Evolutionary conservation across 2,329 filamentous ascomycete genomes (phyloP).

Genomic region (Colletotrichum melonis): DNA sequence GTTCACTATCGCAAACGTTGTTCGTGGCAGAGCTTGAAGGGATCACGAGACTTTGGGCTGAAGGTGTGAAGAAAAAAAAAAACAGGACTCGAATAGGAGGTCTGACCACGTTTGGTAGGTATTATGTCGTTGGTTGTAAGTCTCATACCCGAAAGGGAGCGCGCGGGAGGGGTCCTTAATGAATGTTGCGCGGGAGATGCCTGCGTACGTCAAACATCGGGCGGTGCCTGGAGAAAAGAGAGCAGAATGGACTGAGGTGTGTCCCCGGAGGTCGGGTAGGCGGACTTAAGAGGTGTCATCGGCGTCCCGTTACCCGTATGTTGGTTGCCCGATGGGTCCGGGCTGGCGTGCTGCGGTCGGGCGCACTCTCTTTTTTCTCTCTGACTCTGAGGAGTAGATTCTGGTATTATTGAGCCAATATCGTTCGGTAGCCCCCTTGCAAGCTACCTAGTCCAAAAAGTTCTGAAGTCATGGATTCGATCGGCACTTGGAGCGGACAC

Average conservation of each 20-base stretch:
- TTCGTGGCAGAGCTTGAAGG: background rate
- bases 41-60: background rate
- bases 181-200: conserved; percentile 1
- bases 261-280: background rate
- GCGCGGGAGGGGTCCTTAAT: conserved; percentile 6
- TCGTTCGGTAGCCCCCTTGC: background rate
- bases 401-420: background rate
- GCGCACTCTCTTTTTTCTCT: background rate
- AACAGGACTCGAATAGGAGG: background rate
- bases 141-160: background rate
- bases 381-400: background rate
- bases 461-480: conserved; percentile 32
- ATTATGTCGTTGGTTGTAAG: background rate
- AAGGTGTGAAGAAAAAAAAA: background rate
- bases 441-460: background rate
- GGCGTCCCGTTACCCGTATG: conserved; percentile 17
- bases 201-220: conserved; percentile 20
- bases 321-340: conserved; percentile 21
- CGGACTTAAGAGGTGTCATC: conserved; percentile 27
- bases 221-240: conserved; percentile 28
- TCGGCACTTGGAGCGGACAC: conserved; percentile 25
- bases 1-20: background rate
- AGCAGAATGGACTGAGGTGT: conserved; percentile 1
- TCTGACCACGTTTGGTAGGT: background rate
- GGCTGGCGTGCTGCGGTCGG: conserved; percentile 3